phyloP scores from a whole-genome alignment of 331 rosid genomes.

The Quercus phellos region DNA sequence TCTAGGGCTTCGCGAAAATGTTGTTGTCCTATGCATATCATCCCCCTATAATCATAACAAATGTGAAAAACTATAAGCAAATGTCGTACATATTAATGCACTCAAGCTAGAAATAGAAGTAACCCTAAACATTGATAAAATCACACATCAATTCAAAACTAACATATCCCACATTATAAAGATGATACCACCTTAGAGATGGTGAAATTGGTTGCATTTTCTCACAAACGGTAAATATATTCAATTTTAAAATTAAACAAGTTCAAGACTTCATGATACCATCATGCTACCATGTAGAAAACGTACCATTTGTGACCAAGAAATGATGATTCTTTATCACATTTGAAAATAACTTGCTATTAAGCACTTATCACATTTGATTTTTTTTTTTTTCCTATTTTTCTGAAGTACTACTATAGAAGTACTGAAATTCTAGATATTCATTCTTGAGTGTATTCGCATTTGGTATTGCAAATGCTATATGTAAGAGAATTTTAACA shows the following conservation, averaged over 20 bases:
- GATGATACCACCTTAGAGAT: no score
- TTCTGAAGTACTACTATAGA: no score
- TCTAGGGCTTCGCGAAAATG: constrained; percentile 69
- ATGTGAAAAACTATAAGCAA: constrained; percentile 22
- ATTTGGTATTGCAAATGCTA: no score
- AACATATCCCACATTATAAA: no score
- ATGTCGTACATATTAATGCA: background rate
- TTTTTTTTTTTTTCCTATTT: no score
- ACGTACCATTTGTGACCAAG: no score
- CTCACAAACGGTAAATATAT: background rate
- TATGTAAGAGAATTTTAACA: no score
- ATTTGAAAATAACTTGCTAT: background rate
- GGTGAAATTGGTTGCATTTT: no score
- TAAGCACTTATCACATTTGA: background rate
- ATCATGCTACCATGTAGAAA: background rate
- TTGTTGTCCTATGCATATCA: constrained; percentile 88
- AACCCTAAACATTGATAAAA: background rate
- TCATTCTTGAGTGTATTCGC: no score
- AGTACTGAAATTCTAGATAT: no score
- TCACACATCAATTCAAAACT: no score
- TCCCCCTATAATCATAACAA: constrained; percentile 52
- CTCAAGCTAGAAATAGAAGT: background rate
- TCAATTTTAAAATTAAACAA: background rate
- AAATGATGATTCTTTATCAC: no score
- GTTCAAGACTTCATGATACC: background rate